These are phyloP conservation scores for Olyra latifolia DNA, from an alignment of 176 grass and related monocot species.

Conservation along the genomic window DNA sequence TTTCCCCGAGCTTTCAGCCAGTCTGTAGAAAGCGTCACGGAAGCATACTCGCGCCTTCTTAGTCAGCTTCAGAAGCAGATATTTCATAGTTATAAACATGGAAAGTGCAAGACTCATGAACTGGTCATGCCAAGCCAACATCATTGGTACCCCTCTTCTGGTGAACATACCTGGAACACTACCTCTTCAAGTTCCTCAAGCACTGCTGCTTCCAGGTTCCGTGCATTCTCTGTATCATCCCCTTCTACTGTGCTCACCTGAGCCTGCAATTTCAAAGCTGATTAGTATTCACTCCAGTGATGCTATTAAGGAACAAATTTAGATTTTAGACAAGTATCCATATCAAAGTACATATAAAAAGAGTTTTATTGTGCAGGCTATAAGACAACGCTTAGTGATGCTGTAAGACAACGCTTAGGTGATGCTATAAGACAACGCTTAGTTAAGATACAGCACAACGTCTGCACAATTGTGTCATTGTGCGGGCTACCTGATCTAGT, in stretches of 20 bases:
- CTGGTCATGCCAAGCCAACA: not conserved
- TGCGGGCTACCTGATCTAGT: not conserved
- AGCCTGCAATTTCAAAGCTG: slow-evolving; percentile 24
- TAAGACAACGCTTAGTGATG: not conserved
- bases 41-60: slow-evolving; percentile 62
- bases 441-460: too few relatives aligned
- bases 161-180: slow-evolving; percentile 52
- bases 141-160: not conserved
- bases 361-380: not conserved
- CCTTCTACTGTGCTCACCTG: slow-evolving; percentile 8
- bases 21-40: slow-evolving; percentile 79
- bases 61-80: slow-evolving; percentile 49
- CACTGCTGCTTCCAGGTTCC: slow-evolving; percentile 38
- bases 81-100: slow-evolving; percentile 1
- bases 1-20: slow-evolving; percentile 66
- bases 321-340: too few relatives aligned
- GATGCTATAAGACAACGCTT: not conserved
- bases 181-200: slow-evolving; percentile 61
- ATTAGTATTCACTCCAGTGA: not conserved
- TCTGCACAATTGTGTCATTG: not conserved
- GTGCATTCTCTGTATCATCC: not conserved
- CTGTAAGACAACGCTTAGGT: not conserved
- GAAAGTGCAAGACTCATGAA: slow-evolving; percentile 1
- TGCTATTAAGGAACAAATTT: too few relatives aligned
- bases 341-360: too few relatives aligned